A percentile compares a stretch with the other conserved stretches of the same genome.
phyloP scores from a whole-genome alignment of 306 rosid genomes.

The Vigna nakashimae region DNA sequence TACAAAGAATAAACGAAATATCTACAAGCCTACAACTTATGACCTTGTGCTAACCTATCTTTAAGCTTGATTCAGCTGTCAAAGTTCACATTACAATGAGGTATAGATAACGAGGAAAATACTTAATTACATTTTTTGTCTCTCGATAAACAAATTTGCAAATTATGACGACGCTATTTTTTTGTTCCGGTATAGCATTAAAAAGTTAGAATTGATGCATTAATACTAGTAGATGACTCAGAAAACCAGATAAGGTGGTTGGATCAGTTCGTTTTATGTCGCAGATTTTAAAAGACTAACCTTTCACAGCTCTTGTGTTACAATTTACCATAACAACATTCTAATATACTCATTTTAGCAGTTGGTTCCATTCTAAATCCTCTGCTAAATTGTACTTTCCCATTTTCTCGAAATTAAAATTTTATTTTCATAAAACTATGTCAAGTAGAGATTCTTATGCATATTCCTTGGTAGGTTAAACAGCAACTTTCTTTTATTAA shows the following conservation, averaged over 20 bases:
- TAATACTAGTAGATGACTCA: no score
- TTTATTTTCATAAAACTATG: neutral
- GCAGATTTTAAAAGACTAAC: neutral
- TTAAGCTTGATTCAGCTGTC: neutral
- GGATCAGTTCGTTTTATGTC: neutral
- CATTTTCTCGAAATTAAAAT: neutral
- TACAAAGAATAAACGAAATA: constrained; percentile 23
- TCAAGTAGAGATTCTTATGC: constrained; percentile 14
- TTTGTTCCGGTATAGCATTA: neutral
- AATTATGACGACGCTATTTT: neutral
- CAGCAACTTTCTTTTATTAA: neutral
- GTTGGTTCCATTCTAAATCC: neutral
- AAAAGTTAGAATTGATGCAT: no score
- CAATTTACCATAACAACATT: neutral
- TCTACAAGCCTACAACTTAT: neutral
- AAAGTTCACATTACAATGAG: neutral
- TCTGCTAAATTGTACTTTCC: constrained; percentile 5
- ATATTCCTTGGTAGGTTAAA: neutral
- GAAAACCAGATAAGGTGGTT: neutral
- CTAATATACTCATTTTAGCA: neutral
- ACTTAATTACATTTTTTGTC: neutral
- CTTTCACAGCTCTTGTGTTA: neutral
- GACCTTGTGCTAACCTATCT: neutral
- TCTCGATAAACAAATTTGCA: neutral
- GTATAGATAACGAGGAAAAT: neutral